Base-by-base conservation (phyloP, 108 stramenopile genomes). In the Skeletonema potamos region DNA sequence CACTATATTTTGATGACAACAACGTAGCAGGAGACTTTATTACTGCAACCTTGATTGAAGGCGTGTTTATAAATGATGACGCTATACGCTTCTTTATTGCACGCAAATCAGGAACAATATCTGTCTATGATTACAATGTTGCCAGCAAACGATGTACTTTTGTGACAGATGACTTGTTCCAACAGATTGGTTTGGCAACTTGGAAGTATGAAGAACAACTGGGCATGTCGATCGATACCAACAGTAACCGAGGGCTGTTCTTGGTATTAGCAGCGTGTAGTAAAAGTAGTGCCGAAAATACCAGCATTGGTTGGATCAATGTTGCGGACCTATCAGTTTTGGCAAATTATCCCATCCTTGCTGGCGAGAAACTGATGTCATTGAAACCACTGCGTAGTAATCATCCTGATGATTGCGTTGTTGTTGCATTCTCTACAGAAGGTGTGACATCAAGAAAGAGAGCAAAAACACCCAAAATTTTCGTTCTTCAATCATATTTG, bases 51-150 rank as follows among this genome's bases (percentile, higher is more conserved):
- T 60, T 27, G 48, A 33, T 72, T 22, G 30, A 43, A 57, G 70
- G 70, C 13, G 70, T 64, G 7, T 70, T 48, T 66, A 62, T 79
- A 39, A 41, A 57, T 24, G 61, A 61, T 15, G 36, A 43, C 17
- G 64, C 68, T 0, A 60, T 83, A 33, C 84, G 87, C n/a, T 82
- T 89, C 65, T 72, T 78, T 10, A 20, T 81, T 27, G 64, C 61
- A 4, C 64, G 71, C 32, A 54, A 39, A 4, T 36, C 44, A 18
- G 81, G 79, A 0, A 60, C 33, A 12, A 27, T 89, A 6, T 61
- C 65, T 6, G 67, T 86, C 4, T 62, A 79, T 56, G 85, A 89
- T 61, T 83, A 85, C 66, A 48, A 79, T 62, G 13, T 76, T 10
- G 43, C 37, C 1, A 61, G 70, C 26, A 74, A 68, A 33, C 46